Percentiles rank a stretch among this genome's conserved stretches.
These are phyloP conservation scores for Chlorophyllum brunneum DNA, from an alignment of 768 basidiomycete species.

Conservation along the genomic window DNA sequence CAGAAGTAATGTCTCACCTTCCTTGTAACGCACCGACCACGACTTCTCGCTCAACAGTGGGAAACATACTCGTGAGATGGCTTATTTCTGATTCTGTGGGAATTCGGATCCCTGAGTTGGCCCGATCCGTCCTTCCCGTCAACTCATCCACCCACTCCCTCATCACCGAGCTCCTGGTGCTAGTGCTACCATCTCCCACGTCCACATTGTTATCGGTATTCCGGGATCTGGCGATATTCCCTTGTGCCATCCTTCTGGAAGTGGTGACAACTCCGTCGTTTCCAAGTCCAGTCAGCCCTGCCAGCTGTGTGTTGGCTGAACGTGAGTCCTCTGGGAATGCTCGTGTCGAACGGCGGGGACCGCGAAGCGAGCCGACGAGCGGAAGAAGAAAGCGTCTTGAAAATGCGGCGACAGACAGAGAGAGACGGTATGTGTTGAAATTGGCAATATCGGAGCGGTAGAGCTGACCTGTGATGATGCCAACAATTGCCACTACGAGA, in stretches of 20 bases:
- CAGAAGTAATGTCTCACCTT: slow-evolving; percentile 47
- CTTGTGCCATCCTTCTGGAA: slow-evolving; percentile 25
- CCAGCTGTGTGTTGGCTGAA: slow-evolving; percentile 18
- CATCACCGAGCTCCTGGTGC: slow-evolving; percentile 47
- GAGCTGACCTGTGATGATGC: slow-evolving; percentile 66
- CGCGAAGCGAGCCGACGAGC: slow-evolving; percentile 58
- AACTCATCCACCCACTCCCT: slow-evolving; percentile 80
- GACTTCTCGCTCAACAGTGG: slow-evolving; percentile 67
- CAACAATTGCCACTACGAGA: slow-evolving; percentile 54
- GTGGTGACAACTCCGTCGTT: slow-evolving; percentile 67
- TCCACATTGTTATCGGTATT: slow-evolving; percentile 18
- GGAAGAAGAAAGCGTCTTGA: slow-evolving; percentile 58
- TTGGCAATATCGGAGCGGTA: slow-evolving; percentile 82
- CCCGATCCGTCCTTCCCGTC: slow-evolving; percentile 58
- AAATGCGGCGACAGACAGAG: slow-evolving; percentile 53
- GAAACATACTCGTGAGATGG: slow-evolving; percentile 80
- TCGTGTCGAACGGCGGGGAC: slow-evolving; percentile 65
- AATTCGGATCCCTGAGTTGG: slow-evolving; percentile 56
- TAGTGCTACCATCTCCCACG: slow-evolving; percentile 21
- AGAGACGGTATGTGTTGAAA: slow-evolving; percentile 77
- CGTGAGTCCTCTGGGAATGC: slow-evolving; percentile 62
- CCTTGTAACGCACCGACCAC: slow-evolving; percentile 76
- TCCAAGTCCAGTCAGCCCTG: slow-evolving; percentile 20
- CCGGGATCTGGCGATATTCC: slow-evolving; percentile 10
- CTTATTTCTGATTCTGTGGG: slow-evolving; percentile 75